Base-by-base conservation (phyloP, 2,329 filamentous ascomycete species). In the Penicillium sp. region DNA sequence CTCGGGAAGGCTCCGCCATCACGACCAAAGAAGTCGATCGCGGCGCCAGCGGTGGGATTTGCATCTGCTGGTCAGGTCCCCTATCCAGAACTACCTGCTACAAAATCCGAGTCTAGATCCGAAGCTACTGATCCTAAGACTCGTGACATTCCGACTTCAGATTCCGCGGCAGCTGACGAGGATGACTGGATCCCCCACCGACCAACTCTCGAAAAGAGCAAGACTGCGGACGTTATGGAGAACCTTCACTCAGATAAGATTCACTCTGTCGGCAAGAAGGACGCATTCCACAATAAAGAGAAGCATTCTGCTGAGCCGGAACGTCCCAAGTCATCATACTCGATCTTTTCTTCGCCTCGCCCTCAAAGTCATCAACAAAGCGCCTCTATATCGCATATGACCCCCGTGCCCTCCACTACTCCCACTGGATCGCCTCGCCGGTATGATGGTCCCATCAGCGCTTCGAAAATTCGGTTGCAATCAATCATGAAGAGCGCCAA, bases 391-490 rank as follows among this genome's bases (percentile, higher is more conserved):
- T 85, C 85, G 0, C 84, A 85, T 56, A 79, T 82, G 6, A 69
- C 78, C 18, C 71, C 82, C 25, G 75, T 74, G n/a, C 43, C 53
- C 8, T 79, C 84, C 12, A 86, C 83, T 15, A 86, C 83, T 49
- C 83, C 84, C 26, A 72, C 75, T 46, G 81, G 80, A 27, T 86
- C 84, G 23, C 85, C 84, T 26, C 71, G 64, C 64, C 81, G 71
- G 76, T 82, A 71, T 77, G 92, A 95, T 62, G 93, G 89, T 55
- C 91, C 91, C 5, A 75, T 97, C 56, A 96, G 92, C 73, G 91
- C 94, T 49, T 92, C 94, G 26, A 97, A 96, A 77, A 90, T 89
- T 68, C 95, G 92, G 70, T 80, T 97, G 46, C 95, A 93, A 45
- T 96, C 92, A 9, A 92, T 96, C 56, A 80, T 97, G 65, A 92